Evolutionary conservation across 371 early-diverging fungal genomes (phyloP).

Genomic region (Zychaea mexicana): DNA sequence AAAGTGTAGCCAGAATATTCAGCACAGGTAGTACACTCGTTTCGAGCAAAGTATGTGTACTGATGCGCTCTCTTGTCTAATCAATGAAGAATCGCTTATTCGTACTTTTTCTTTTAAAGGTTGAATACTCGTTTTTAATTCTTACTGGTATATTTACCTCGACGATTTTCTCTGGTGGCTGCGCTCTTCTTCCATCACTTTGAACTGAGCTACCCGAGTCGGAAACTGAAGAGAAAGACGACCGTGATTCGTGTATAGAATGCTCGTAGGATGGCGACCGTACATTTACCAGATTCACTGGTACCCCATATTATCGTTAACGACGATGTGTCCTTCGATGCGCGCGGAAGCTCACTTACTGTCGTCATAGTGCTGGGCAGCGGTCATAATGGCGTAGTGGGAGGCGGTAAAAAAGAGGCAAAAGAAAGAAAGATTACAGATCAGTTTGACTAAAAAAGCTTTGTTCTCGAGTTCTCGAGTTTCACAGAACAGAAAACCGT

Average conservation of each 20-base stretch:
- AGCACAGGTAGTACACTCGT: conserved; percentile 5
- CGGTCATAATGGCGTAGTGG: too few species aligned
- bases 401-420: too few species aligned
- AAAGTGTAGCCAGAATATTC: conserved; percentile 11
- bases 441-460: too few species aligned
- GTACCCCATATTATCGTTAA: not conserved
- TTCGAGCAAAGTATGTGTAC: not conserved
- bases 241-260: not conserved
- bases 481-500: too few species aligned
- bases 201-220: not conserved
- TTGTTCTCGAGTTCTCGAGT: too few species aligned
- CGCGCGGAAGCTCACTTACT: not conserved
- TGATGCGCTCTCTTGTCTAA: conserved; percentile 4
- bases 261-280: not conserved
- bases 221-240: not conserved
- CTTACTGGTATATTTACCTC: too few species aligned
- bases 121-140: not conserved
- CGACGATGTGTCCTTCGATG: not conserved
- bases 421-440: too few species aligned
- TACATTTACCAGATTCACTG: not conserved
- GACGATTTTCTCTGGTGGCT: not conserved
- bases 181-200: not conserved
- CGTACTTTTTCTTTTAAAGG: not conserved
- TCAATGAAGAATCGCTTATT: not conserved
- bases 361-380: not conserved